Conservation (phyloP, 2,329 filamentous ascomycete species). For the Aspergillus sp. region DNA sequence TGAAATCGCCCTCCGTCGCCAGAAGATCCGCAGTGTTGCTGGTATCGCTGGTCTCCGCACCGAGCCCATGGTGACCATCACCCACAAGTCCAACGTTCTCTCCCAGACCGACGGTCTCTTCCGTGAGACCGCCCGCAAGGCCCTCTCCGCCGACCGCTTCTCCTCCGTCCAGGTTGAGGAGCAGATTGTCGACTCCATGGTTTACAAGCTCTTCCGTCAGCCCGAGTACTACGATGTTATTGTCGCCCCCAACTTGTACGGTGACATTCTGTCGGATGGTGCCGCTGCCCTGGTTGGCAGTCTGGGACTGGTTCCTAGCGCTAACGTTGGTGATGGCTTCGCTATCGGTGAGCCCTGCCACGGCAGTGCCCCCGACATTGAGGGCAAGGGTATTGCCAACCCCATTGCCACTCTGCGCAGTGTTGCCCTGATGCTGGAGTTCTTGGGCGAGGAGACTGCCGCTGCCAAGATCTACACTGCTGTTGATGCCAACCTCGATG, state of each 20-base stretch:
- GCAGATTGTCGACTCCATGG: conserved; percentile 99
- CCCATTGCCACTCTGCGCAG: conserved; percentile 92
- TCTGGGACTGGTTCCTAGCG: conserved; percentile 87
- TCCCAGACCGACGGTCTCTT: conserved; percentile 96
- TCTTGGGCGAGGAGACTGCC: conserved; percentile 81
- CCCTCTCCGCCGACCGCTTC: conserved; percentile 69
- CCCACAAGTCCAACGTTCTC: conserved; percentile 97
- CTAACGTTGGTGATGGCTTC: conserved; percentile 92
- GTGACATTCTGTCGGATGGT: conserved; percentile 93
- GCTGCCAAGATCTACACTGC: conserved; percentile 89
- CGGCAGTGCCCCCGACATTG: conserved; percentile 92
- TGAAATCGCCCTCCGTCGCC: conserved; percentile 85
- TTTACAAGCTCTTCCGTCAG: conserved; percentile 98
- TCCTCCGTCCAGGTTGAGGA: conserved; percentile 74
- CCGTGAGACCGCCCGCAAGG: conserved; percentile 73
- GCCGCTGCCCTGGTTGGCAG: conserved; percentile 91
- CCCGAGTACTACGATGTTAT: conserved; percentile 96
- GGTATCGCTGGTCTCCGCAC: conserved; percentile 58
- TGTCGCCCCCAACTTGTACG: conserved; percentile 95
- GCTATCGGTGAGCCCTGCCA: conserved; percentile 98
- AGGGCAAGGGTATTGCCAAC: conserved; percentile 90
- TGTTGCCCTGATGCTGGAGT: conserved; percentile 94
- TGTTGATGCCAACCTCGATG: conserved; percentile 85
- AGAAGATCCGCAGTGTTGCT: conserved; percentile 69
- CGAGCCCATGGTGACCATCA: conserved; percentile 83